These are phyloP conservation scores for Solanum chiquidenum DNA, from an alignment of 257 asterid species.

Conservation along the genomic window DNA sequence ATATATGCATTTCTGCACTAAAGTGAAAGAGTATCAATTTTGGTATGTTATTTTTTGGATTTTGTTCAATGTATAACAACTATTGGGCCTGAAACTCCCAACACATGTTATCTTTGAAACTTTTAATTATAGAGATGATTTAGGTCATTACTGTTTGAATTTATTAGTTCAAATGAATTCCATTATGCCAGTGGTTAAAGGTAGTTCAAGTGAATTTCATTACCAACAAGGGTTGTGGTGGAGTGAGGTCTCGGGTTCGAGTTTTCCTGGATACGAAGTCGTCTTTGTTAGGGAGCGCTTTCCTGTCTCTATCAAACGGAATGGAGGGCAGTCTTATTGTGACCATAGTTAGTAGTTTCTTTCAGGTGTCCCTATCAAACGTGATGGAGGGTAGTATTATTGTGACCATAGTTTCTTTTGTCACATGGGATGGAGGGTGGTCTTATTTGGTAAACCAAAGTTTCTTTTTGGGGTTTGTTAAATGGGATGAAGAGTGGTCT, in stretches of 20 bases:
- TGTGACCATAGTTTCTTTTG: neutral
- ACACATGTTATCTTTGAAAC: neutral
- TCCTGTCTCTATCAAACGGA: no score
- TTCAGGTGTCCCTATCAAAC: neutral
- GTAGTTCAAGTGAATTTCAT: neutral
- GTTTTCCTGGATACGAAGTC: no score
- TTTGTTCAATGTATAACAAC: neutral
- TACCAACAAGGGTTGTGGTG: no score
- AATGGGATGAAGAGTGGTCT: neutral
- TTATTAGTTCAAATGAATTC: neutral
- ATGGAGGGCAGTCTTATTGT: no score
- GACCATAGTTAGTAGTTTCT: neutral
- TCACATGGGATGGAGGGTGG: neutral
- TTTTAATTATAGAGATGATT: neutral
- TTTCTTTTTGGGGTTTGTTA: neutral
- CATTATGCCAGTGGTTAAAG: neutral
- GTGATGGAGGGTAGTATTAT: neutral
- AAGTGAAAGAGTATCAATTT: neutral
- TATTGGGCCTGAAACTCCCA: neutral
- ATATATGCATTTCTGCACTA: constrained; percentile 48
- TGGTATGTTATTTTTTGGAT: neutral
- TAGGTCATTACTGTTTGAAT: neutral
- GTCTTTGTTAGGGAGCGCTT: no score
- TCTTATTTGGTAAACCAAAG: neutral
- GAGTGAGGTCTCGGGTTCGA: neutral